phyloP scores from a whole-genome alignment of 345 rosid genomes.

The Durio zibethinus region DNA sequence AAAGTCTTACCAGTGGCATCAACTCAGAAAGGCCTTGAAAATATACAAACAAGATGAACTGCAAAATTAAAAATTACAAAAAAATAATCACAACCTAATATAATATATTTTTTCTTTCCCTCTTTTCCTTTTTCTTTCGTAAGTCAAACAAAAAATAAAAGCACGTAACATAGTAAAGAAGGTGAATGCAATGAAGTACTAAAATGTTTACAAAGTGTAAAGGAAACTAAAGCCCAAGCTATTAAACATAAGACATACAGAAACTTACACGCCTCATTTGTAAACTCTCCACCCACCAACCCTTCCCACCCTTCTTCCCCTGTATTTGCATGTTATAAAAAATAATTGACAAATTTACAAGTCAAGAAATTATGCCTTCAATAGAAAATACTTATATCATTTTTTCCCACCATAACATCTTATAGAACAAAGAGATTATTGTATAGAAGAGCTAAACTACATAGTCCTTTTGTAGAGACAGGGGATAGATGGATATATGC shows the following conservation, averaged over 20 bases:
- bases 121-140: too few species aligned
- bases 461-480: neutral
- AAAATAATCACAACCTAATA: too few species aligned
- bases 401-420: neutral
- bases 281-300: too few species aligned
- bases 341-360: too few species aligned
- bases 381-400: neutral
- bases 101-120: too few species aligned
- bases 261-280: neutral
- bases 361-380: too few species aligned
- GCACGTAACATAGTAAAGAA: neutral
- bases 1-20: constrained; percentile 95
- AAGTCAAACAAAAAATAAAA: neutral
- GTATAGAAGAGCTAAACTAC: neutral
- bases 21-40: constrained; percentile 88
- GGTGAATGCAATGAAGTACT: neutral
- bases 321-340: too few species aligned
- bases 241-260: neutral
- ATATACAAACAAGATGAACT: constrained; percentile 81
- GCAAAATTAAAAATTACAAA: constrained; percentile 20
- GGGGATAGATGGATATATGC: neutral
- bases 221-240: neutral
- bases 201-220: neutral
- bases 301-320: too few species aligned
- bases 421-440: neutral